These are phyloP conservation scores for Eimeria praecox DNA, from an alignment of 169 alveolate genomes.

Conservation along the genomic window DNA sequence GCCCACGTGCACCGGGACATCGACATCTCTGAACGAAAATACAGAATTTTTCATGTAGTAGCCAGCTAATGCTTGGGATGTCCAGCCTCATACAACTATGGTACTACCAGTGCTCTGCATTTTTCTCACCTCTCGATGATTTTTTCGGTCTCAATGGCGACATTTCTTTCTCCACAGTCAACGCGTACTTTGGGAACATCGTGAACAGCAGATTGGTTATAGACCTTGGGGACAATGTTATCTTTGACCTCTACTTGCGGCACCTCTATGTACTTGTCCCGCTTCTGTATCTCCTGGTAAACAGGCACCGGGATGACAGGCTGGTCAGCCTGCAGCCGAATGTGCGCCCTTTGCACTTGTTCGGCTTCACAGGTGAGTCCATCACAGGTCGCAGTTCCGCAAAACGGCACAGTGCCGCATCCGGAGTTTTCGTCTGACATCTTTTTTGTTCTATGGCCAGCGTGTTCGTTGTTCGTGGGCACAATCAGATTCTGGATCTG, in stretches of 20 bases:
- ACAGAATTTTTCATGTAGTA: neutral
- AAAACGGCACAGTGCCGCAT: conserved; percentile 71
- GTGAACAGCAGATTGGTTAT: conserved; percentile 90
- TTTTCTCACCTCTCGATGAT: conserved; percentile 84
- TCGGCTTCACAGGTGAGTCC: conserved; percentile 34
- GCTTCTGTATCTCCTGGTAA: conserved; percentile 89
- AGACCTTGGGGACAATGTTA: conserved; percentile 89
- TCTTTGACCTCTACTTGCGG: conserved; percentile 90
- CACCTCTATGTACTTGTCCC: conserved; percentile 90
- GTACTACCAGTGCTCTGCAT: neutral
- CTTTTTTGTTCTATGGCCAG: neutral
- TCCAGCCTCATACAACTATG: neutral
- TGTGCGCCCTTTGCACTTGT: conserved; percentile 68
- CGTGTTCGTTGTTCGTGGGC: conserved; percentile 14
- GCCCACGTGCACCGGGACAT: conserved; percentile 90
- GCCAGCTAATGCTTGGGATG: neutral
- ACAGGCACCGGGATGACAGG: conserved; percentile 92
- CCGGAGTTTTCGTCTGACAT: conserved; percentile 62
- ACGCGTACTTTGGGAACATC: conserved; percentile 91
- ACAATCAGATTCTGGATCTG: neutral
- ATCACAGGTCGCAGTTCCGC: conserved; percentile 64
- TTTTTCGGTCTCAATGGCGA: conserved; percentile 87
- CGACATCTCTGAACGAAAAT: conserved; percentile 83
- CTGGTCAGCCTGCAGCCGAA: conserved; percentile 90
- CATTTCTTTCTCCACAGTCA: conserved; percentile 87